These are phyloP conservation scores for Wickerhamomyces canadensis DNA, from an alignment of 805 yeast species.

Conservation along the genomic window DNA sequence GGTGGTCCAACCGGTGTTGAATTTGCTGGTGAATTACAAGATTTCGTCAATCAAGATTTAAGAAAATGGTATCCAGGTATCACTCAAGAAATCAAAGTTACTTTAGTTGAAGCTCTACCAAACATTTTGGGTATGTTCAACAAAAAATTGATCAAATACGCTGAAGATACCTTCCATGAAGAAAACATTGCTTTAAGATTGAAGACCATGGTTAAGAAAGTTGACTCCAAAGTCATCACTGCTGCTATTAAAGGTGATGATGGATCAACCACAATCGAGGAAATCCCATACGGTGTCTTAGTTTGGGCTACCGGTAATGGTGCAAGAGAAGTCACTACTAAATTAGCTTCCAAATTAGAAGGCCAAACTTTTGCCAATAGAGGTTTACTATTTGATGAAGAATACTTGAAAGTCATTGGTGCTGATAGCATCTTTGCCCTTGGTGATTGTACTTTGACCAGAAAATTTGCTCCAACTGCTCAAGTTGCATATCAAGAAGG, in stretches of 20 bases:
- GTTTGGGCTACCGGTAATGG: conserved; percentile 99
- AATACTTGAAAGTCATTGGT: conserved; percentile 73
- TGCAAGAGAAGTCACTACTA: conserved; percentile 68
- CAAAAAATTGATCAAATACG: conserved; percentile 65
- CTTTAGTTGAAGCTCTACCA: conserved; percentile 87
- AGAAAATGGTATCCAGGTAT: conserved; percentile 84
- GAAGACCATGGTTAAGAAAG: conserved; percentile 85
- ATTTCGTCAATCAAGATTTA: conserved; percentile 88
- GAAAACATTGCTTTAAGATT: conserved; percentile 70
- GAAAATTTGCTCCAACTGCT: conserved; percentile 92
- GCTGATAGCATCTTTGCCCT: conserved; percentile 71
- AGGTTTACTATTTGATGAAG: conserved; percentile 80
- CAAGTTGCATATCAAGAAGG: conserved; percentile 98
- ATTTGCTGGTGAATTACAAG: conserved; percentile 94
- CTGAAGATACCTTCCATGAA: conserved; percentile 67
- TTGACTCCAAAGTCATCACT: conserved; percentile 61
- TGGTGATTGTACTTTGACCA: conserved; percentile 89
- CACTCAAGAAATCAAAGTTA: conserved; percentile 74
- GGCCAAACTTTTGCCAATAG: conserved; percentile 83
- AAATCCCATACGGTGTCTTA: conserved; percentile 83
- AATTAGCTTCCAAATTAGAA: conserved; percentile 62
- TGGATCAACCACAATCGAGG: conserved; percentile 52
- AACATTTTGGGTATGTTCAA: conserved; percentile 76
- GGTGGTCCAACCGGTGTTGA: conserved; percentile 99
- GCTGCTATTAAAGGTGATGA: conserved; percentile 64